Conservation (phyloP, 139 green algal species). For the Astrephomene gubernaculifera region DNA sequence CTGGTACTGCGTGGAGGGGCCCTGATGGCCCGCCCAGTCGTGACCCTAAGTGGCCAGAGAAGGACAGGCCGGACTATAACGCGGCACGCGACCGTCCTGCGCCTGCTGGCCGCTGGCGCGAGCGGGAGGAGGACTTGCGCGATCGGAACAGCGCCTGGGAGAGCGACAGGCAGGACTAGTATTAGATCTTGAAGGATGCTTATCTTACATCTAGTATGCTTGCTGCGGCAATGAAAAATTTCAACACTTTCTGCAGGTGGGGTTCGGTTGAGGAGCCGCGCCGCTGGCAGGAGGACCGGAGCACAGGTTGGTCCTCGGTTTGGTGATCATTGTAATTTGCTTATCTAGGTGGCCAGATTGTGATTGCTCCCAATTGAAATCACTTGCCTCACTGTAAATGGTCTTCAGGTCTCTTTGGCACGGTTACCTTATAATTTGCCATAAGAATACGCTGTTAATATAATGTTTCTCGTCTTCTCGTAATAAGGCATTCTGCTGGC, state of each 20-base stretch:
- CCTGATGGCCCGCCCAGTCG: conserved; percentile 6
- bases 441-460: no score
- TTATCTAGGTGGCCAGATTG: background rate
- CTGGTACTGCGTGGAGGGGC: conserved; percentile 4
- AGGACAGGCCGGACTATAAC: conserved; percentile 42
- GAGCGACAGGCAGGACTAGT: conserved; percentile 12
- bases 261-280: conserved; percentile 41
- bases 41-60: conserved; percentile 40
- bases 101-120: conserved; percentile 2
- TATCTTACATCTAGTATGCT: no score
- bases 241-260: conserved; percentile 35
- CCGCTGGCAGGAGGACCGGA: conserved; percentile 41
- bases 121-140: conserved; percentile 38
- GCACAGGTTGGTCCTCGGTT: background rate
- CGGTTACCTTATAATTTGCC: no score
- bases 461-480: no score
- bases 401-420: no score
- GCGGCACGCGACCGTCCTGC: conserved; percentile 28
- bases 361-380: no score
- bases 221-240: no score
- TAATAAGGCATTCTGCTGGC: no score
- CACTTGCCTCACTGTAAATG: no score
- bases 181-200: background rate
- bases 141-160: conserved; percentile 27
- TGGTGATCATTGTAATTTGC: background rate